Percentiles rank a stretch among this genome's conserved stretches.
These are phyloP conservation scores for Mycena vulgaris DNA, from an alignment of 768 basidiomycete genomes.

Conservation along the genomic window DNA sequence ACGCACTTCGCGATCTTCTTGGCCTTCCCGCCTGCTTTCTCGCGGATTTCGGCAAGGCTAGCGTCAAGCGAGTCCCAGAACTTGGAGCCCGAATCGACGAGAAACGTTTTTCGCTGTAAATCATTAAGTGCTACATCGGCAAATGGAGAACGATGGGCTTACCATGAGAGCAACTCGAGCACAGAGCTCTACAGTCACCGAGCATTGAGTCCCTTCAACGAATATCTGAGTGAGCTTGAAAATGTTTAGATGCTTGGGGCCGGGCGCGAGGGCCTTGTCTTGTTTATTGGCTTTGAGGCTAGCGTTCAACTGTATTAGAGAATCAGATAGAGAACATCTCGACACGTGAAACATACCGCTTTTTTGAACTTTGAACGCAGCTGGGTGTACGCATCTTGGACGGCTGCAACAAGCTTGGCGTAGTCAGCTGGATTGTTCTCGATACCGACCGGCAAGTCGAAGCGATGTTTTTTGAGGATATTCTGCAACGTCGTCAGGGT, in stretches of 20 bases:
- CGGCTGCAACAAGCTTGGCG: neutral
- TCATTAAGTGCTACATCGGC: neutral
- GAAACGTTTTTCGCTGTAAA: neutral
- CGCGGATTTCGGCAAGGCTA: neutral
- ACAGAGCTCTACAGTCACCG: neutral
- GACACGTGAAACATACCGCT: neutral
- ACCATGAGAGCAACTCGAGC: constrained; percentile 26
- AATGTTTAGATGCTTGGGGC: neutral
- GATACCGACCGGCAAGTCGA: constrained; percentile 20
- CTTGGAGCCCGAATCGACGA: neutral
- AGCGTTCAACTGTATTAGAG: neutral
- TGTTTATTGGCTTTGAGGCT: neutral
- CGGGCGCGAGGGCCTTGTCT: too few species aligned
- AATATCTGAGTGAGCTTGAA: constrained; percentile 1
- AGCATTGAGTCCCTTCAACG: constrained; percentile 9
- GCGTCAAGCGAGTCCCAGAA: constrained; percentile 11
- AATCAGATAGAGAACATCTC: neutral
- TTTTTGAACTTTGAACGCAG: constrained; percentile 11
- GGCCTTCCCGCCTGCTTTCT: neutral
- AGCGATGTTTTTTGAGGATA: constrained; percentile 15
- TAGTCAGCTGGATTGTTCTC: constrained; percentile 18
- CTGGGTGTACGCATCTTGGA: constrained; percentile 10
- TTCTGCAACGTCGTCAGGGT: neutral
- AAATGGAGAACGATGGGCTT: neutral
- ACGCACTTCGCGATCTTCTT: constrained; percentile 1